These are phyloP conservation scores for Debaryomyces tyrocola DNA, from an alignment of 805 yeast genomes.

Conservation along the genomic window DNA sequence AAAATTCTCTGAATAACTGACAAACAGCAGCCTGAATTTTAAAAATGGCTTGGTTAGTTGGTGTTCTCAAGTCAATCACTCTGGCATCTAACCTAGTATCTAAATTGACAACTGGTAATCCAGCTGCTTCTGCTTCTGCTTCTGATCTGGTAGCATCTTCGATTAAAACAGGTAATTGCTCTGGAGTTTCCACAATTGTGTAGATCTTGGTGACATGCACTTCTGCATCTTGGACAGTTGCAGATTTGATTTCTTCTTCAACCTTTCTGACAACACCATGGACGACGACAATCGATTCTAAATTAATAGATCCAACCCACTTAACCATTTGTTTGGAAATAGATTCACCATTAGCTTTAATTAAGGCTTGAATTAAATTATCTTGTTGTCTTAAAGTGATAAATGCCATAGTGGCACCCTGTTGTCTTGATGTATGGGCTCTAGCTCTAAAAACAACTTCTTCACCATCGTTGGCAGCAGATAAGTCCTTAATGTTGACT, in stretches of 20 bases:
- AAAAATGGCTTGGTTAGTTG: constrained; percentile 96
- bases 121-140: constrained; percentile 87
- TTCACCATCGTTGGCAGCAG: constrained; percentile 67
- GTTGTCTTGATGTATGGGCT: constrained; percentile 89
- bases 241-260: constrained; percentile 82
- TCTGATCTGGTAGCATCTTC: constrained; percentile 97
- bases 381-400: constrained; percentile 90
- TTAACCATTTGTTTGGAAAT: constrained; percentile 95
- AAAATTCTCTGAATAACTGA: constrained; percentile 84
- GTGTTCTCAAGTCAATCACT: constrained; percentile 95
- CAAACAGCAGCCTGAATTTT: constrained; percentile 90
- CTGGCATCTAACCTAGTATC: constrained; percentile 95
- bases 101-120: constrained; percentile 90
- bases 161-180: constrained; percentile 86
- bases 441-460: constrained; percentile 89
- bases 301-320: constrained; percentile 84
- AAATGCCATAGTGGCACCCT: constrained; percentile 93
- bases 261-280: constrained; percentile 83
- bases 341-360: constrained; percentile 70
- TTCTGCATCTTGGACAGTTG: constrained; percentile 90
- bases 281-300: constrained; percentile 90
- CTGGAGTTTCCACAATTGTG: constrained; percentile 85
- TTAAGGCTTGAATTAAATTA: constrained; percentile 76
- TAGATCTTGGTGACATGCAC: constrained; percentile 71
- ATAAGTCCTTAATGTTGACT: constrained; percentile 54